Conservation (phyloP, 306 rosid genomes). For the Prunus mume region DNA sequence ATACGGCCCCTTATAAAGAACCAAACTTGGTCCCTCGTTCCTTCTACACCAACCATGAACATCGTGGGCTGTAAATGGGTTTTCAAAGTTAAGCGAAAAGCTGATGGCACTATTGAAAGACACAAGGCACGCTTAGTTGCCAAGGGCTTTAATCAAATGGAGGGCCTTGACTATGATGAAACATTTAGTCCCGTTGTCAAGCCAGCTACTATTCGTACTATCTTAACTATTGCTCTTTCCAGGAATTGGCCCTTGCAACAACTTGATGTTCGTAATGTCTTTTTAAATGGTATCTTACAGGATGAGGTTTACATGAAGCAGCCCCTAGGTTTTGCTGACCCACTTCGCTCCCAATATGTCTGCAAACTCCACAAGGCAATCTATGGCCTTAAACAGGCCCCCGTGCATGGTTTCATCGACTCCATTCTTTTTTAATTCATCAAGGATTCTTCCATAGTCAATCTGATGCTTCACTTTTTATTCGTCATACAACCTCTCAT, state of each 20-base stretch:
- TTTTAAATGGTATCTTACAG: neutral
- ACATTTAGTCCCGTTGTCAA: neutral
- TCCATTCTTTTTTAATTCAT: too few species aligned
- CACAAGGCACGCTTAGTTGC: neutral
- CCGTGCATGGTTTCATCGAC: neutral
- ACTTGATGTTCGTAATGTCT: neutral
- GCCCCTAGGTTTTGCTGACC: neutral
- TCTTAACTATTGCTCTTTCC: neutral
- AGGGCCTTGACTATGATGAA: neutral
- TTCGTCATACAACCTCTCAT: neutral
- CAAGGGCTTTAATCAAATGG: neutral
- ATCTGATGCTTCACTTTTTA: neutral
- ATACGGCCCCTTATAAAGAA: neutral
- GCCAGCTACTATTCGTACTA: neutral
- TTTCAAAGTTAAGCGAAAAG: neutral
- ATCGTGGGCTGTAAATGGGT: neutral
- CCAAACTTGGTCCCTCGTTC: neutral
- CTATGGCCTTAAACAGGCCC: neutral
- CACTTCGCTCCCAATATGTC: fast-evolving
- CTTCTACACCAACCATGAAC: too few species aligned
- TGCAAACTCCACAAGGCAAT: neutral
- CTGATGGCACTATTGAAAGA: neutral
- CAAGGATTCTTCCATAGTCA: too few species aligned
- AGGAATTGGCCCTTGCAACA: neutral
- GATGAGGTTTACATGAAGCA: neutral